phyloP scores from a whole-genome alignment of 306 rosid genomes.

The Coriaria nepalensis region DNA sequence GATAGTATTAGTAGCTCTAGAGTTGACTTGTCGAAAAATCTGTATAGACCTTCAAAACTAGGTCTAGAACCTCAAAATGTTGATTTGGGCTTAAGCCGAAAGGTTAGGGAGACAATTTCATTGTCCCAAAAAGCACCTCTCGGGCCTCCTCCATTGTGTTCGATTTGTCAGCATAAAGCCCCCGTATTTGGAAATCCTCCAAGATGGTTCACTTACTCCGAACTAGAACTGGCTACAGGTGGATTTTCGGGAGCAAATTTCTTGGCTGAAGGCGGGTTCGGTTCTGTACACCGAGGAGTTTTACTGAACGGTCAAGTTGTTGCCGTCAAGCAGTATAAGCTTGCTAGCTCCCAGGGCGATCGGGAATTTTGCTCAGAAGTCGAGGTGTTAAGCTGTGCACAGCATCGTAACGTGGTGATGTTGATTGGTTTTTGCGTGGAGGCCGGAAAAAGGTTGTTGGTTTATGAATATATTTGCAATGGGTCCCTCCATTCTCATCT shows the following conservation, averaged over 20 bases:
- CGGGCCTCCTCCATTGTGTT: constrained; percentile 88
- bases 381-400: constrained; percentile 91
- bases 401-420: constrained; percentile 94
- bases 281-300: constrained; percentile 79
- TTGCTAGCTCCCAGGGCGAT: constrained; percentile 91
- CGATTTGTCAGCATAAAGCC: constrained; percentile 90
- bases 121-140: constrained; percentile 43
- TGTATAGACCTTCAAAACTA: constrained; percentile 40
- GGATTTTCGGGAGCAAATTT: constrained; percentile 77
- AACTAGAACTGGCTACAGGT: constrained; percentile 72
- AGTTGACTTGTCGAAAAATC: constrained; percentile 33
- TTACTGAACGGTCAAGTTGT: constrained; percentile 63
- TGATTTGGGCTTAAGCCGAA: constrained; percentile 57
- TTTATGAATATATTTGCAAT: constrained; percentile 85
- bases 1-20: constrained; percentile 30
- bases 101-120: constrained; percentile 63
- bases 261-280: constrained; percentile 98
- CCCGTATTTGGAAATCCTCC: constrained; percentile 94
- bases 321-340: constrained; percentile 86
- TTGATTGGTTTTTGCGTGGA: constrained; percentile 86
- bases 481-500: constrained; percentile 88
- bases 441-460: constrained; percentile 78
- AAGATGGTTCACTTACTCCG: constrained; percentile 72
- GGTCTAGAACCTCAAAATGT: constrained; percentile 46
- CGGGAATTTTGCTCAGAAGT: constrained; percentile 94